Conservation (phyloP, 225 moss, liverwort and hornwort genomes). For the Climacium dendroides region DNA sequence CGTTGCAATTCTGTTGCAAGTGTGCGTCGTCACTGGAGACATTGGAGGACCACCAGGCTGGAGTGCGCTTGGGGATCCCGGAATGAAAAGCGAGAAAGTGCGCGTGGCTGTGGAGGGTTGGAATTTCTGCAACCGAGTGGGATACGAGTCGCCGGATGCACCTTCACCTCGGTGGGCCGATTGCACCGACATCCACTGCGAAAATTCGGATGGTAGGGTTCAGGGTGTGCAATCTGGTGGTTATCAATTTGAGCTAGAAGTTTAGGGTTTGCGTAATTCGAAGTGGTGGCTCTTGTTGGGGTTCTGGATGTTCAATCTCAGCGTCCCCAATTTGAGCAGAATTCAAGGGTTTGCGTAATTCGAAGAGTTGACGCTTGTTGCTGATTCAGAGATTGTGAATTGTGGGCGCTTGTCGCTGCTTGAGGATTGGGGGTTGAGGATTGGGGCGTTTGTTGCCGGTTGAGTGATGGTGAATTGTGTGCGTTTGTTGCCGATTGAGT, state of each 20-base stretch:
- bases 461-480: neutral
- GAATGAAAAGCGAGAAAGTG: slow-evolving; percentile 68
- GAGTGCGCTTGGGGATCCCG: slow-evolving; percentile 72
- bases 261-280: neutral
- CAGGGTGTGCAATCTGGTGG: neutral
- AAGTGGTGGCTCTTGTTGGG: neutral
- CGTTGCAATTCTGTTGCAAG: neutral
- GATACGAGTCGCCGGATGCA: slow-evolving; percentile 9
- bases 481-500: neutral
- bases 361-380: neutral
- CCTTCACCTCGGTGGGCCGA: slow-evolving; percentile 90
- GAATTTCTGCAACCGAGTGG: slow-evolving; percentile 90
- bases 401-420: neutral
- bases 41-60: neutral
- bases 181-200: slow-evolving; percentile 59
- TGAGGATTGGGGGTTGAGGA: neutral
- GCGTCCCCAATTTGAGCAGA: too few species aligned
- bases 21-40: neutral
- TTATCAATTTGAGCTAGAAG: neutral
- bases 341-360: neutral
- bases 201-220: neutral
- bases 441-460: neutral
- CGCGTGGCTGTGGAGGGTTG: slow-evolving; percentile 79
- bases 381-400: neutral
- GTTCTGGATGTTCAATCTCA: neutral